Conservation (phyloP, 495 filamentous ascomycete species). For the Trichoderma orchidacearum region DNA sequence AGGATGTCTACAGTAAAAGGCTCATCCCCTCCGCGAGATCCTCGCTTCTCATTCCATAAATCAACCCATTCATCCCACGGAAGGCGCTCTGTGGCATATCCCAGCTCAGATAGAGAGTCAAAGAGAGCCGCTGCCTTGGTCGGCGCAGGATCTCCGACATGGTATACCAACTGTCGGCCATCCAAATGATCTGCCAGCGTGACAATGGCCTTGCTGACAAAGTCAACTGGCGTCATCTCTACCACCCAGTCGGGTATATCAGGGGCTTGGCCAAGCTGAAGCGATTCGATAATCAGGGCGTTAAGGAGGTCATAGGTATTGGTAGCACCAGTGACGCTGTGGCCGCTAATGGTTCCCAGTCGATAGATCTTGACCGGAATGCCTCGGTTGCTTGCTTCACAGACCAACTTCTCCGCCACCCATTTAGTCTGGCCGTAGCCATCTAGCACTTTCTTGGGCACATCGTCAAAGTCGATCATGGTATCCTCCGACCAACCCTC, state of each 20-base stretch:
- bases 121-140: constrained; percentile 42
- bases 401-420: constrained; percentile 52
- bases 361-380: constrained; percentile 48
- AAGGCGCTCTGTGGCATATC: constrained; percentile 44
- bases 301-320: constrained; percentile 56
- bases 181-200: constrained; percentile 41
- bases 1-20: constrained; percentile 15
- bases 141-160: constrained; percentile 52
- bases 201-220: constrained; percentile 50
- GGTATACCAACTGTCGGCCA: constrained; percentile 42
- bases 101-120: constrained; percentile 40
- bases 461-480: constrained; percentile 42
- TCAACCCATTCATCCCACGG: constrained; percentile 50
- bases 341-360: constrained; percentile 50
- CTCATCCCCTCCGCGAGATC: constrained; percentile 44
- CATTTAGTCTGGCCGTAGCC: constrained; percentile 56
- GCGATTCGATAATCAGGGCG: constrained; percentile 52
- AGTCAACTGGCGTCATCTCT: constrained; percentile 62
- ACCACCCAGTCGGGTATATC: constrained; percentile 53
- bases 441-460: constrained; percentile 44
- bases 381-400: constrained; percentile 46
- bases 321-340: constrained; percentile 46
- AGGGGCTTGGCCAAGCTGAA: constrained; percentile 45
- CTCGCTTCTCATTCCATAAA: constrained; percentile 46
- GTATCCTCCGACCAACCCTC: constrained; percentile 47